Percentiles rank a stretch among this genome's conserved stretches.
Evolutionary conservation across 176 grass and related monocot genomes (phyloP).

Genomic region (Eleusine coracana): DNA sequence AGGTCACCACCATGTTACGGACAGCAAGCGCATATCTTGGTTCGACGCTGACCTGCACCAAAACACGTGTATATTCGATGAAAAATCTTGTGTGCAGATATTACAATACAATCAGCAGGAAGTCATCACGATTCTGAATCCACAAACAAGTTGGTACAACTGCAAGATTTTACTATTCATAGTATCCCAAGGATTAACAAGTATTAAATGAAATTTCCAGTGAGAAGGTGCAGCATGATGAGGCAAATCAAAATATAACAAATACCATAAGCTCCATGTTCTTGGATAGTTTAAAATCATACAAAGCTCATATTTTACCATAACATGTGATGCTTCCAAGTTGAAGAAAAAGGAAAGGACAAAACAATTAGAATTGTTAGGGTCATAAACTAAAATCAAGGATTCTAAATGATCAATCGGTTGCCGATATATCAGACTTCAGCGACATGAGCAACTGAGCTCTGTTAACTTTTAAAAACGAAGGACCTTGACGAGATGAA

Average conservation of each 20-base stretch:
- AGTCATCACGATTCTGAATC: neutral
- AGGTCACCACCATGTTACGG: neutral
- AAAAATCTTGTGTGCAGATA: constrained; percentile 13
- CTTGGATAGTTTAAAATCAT: neutral
- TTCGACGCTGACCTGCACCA: neutral
- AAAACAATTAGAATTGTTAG: neutral
- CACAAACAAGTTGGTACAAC: neutral
- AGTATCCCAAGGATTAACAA: neutral
- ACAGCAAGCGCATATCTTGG: neutral
- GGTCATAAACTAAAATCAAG: neutral
- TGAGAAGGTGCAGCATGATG: neutral
- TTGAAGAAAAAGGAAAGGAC: neutral
- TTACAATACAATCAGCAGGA: neutral
- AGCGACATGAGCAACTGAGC: constrained; percentile 1
- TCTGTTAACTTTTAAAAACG: neutral
- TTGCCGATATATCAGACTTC: neutral
- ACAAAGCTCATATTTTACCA: neutral
- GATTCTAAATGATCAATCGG: neutral
- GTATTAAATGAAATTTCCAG: neutral
- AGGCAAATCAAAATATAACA: constrained; percentile 9
- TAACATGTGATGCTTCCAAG: neutral
- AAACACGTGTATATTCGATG: neutral
- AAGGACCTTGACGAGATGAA: neutral
- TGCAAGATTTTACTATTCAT: neutral
- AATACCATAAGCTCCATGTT: neutral